These are phyloP conservation scores for Lachnellula subtilissima DNA, from an alignment of 2,329 filamentous ascomycete genomes.

Conservation along the genomic window DNA sequence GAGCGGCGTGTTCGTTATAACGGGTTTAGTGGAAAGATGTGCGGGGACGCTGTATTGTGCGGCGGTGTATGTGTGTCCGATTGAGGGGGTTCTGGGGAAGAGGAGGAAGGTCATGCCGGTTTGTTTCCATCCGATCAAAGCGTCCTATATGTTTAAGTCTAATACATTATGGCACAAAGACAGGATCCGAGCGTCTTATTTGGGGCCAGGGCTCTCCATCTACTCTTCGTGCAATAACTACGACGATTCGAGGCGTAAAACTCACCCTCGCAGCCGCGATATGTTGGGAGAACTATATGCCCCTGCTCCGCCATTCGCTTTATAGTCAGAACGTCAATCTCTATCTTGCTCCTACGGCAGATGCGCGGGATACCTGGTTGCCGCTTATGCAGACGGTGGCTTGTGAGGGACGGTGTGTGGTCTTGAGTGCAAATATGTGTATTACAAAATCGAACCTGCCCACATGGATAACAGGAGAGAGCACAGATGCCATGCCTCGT, in stretches of 20 bases:
- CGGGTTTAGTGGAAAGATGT: conserved; percentile 72
- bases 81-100: conserved; percentile 71
- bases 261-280: conserved; percentile 83
- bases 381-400: conserved; percentile 77
- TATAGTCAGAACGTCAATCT: conserved; percentile 90
- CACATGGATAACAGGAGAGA: conserved; percentile 45
- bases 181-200: conserved; percentile 74
- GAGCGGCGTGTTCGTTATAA: conserved; percentile 76
- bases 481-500: conserved; percentile 1
- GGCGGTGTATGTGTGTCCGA: conserved; percentile 76
- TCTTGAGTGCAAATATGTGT: conserved; percentile 82
- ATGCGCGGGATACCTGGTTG: conserved; percentile 77
- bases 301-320: conserved; percentile 73
- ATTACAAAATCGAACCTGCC: conserved; percentile 55
- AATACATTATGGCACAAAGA: conserved; percentile 36
- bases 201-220: conserved; percentile 83
- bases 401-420: conserved; percentile 77
- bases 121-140: conserved; percentile 26
- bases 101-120: conserved; percentile 88
- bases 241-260: conserved; percentile 71
- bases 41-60: conserved; percentile 82
- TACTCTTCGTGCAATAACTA: conserved; percentile 74
- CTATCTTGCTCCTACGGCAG: conserved; percentile 86
- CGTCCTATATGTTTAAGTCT: conserved; percentile 2
- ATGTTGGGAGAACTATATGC: conserved; percentile 98